Conservation (phyloP, 1,139 yeast genomes). For the Yamadazyma triangularis region DNA sequence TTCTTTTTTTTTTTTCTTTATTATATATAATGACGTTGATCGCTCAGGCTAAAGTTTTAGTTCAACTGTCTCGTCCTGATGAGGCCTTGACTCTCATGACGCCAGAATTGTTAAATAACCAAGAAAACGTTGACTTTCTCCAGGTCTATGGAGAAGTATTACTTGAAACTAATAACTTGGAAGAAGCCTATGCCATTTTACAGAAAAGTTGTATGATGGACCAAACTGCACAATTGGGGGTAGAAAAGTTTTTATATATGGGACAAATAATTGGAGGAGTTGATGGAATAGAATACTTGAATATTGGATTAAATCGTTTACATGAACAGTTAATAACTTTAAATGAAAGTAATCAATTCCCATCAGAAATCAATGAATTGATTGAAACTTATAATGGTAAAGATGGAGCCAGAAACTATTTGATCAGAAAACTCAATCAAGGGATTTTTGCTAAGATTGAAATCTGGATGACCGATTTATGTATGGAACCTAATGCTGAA, state of each 20-base stretch:
- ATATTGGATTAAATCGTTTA: conserved; percentile 57
- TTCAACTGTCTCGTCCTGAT: conserved; percentile 38
- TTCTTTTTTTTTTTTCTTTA: too few relatives aligned
- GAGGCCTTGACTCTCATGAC: conserved; percentile 35
- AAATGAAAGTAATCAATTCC: conserved; percentile 22
- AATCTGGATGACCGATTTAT: conserved; percentile 98
- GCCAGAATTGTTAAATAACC: conserved; percentile 22
- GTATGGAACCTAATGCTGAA: conserved; percentile 93
- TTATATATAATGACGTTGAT: conserved; percentile 8
- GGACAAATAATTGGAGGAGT: conserved; percentile 88
- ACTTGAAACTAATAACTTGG: conserved; percentile 74
- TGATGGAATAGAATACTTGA: conserved; percentile 66
- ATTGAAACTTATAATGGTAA: not conserved
- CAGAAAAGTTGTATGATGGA: conserved; percentile 66
- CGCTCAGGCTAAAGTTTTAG: conserved; percentile 24
- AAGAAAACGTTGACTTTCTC: conserved; percentile 29
- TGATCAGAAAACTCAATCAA: conserved; percentile 52
- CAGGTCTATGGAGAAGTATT: conserved; percentile 66
- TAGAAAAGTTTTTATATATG: conserved; percentile 80
- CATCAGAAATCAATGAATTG: conserved; percentile 21
- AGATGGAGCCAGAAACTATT: not conserved
- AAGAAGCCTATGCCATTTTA: conserved; percentile 66
- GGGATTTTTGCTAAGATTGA: conserved; percentile 86
- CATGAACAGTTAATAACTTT: conserved; percentile 22
- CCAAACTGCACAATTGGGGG: conserved; percentile 57